Base-by-base conservation (phyloP, 495 filamentous ascomycete species). In the Parachaetomium inaequale region DNA sequence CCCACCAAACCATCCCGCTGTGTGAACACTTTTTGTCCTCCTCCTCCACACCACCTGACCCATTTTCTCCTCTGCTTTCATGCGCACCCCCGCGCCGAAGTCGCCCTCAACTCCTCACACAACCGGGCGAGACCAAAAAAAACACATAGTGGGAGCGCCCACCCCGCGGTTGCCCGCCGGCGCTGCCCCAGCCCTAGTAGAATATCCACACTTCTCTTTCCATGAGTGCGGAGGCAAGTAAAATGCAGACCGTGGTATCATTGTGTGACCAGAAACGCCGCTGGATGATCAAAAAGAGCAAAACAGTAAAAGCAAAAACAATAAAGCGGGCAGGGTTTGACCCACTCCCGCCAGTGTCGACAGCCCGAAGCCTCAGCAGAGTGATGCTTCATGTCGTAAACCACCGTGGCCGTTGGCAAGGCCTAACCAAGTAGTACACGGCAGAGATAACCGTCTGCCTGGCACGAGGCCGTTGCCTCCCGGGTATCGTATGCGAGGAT, bases 371-470 rank as follows among this genome's bases (percentile, higher is more conserved):
- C 75, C 74, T 74, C 74, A 66, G 31, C 72, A 68, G 62, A 47
- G 73, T 77, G 68, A 79, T 79, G 76, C 73, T 73, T 58, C 17
- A 65, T 73, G 69, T 74, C 69, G 68, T 78, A 68, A 74, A 72
- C 51, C 31, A 15, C 15, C 28, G 1, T 26, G 47, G 17, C 8
- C 50, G 61, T 53, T 70, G 67, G 69, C 66, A 72, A 67, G 69
- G 69, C 67, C 76, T 75, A 70, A 73, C 64, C 66, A 72, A 71
- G 64, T 76, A 64, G 26, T 78, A 78, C 77, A 78, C 50, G 70
- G 72, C 77, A 76, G 74, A 62, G 59, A 46, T 58, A 50, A 51
- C 47, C 55, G 55, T 61, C 68, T 71, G 64, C 74, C 72, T 66
- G 57, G 64, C 62, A 58, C 65, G 59, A 31, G 60, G 43, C 58